Evolutionary conservation across 768 basidiomycete species (phyloP).

Genomic region (Tylopilus sp.): DNA sequence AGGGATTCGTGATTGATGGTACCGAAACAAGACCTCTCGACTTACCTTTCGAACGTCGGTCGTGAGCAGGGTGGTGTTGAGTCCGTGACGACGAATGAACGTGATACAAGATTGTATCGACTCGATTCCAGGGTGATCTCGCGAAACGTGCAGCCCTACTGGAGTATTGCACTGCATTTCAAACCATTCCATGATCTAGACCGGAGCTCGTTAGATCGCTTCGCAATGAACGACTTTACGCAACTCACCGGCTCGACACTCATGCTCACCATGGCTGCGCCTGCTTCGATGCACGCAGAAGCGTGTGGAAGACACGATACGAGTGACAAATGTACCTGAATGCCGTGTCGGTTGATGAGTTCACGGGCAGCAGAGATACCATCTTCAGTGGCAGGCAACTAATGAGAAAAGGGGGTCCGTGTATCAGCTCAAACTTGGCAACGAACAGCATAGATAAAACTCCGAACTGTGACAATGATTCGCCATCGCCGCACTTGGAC

Average conservation of each 20-base stretch:
- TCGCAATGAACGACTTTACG: background rate
- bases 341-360: conserved; percentile 37
- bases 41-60: conserved; percentile 42
- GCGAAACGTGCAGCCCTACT: background rate
- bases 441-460: background rate
- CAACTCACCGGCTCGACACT: conserved; percentile 46
- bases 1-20: background rate
- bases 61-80: conserved; percentile 42
- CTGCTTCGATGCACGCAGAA: conserved; percentile 51
- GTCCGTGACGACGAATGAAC: conserved; percentile 40
- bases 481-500: conserved; percentile 37
- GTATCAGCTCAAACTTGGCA: background rate
- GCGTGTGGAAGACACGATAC: conserved; percentile 57
- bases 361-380: conserved; percentile 47
- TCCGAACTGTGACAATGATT: conserved; percentile 48
- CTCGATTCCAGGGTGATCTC: conserved; percentile 43
- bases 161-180: conserved; percentile 30
- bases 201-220: conserved; percentile 1
- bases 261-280: conserved; percentile 47
- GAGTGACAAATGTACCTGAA: conserved; percentile 48
- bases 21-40: background rate
- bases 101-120: conserved; percentile 43
- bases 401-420: background rate
- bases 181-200: conserved; percentile 42
- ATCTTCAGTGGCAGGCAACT: conserved; percentile 58